A percentile compares a stretch with the other conserved stretches of the same genome.
Conservation (phyloP, 148 eudicot genomes). For the Rhododendron williamsianum region DNA sequence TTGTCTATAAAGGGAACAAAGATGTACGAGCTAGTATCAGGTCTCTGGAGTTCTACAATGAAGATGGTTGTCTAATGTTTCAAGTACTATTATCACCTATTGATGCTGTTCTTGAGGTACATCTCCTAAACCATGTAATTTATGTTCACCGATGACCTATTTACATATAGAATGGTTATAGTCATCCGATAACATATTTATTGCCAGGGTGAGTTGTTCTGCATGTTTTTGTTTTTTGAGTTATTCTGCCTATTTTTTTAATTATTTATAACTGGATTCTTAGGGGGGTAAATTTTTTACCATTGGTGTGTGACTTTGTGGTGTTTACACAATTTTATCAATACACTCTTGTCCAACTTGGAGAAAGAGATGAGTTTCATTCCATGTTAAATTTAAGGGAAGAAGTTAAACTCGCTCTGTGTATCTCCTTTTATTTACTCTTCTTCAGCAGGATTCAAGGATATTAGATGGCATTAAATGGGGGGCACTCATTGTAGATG, state of each 20-base stretch:
- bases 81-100: slow-evolving; percentile 48
- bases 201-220: not conserved
- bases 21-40: slow-evolving; percentile 47
- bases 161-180: not conserved
- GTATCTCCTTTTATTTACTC: not conserved
- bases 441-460: slow-evolving; percentile 46
- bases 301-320: not conserved
- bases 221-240: not conserved
- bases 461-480: slow-evolving; percentile 38
- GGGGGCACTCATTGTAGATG: slow-evolving; percentile 53
- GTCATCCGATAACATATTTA: not conserved
- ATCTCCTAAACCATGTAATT: not conserved
- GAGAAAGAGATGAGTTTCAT: not conserved
- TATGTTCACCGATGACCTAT: not conserved
- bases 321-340: not conserved
- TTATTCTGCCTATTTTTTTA: not conserved
- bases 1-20: slow-evolving; percentile 43
- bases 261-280: not conserved
- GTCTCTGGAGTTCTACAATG: slow-evolving; percentile 38
- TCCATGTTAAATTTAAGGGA: not conserved
- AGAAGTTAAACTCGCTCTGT: not conserved
- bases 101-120: slow-evolving; percentile 45
- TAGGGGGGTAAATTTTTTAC: not conserved
- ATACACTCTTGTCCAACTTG: not conserved
- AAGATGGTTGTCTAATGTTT: slow-evolving; percentile 36